Conservation (phyloP, 2,329 filamentous ascomycete genomes). For the Curvularia hawaiiensis region DNA sequence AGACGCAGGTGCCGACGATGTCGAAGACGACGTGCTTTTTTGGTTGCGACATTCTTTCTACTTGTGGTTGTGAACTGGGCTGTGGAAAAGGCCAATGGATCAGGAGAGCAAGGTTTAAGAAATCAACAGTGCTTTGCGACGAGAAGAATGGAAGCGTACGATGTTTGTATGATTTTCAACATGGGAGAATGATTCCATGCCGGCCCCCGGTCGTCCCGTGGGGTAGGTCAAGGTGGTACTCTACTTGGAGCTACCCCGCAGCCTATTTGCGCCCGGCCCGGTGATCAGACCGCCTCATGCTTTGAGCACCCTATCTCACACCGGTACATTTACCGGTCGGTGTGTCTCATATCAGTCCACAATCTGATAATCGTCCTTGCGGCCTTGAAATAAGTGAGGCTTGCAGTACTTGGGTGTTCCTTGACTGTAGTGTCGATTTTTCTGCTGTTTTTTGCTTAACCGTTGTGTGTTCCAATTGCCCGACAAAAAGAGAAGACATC, state of each 20-base stretch:
- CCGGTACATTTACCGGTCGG: not conserved
- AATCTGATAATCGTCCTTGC: not conserved
- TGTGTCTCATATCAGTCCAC: not conserved
- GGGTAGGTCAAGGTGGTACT: not conserved
- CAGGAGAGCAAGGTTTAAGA: not conserved
- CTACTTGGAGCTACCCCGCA: not conserved
- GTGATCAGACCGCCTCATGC: not conserved
- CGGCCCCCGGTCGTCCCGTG: not conserved
- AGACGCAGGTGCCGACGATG: conserved; percentile 21
- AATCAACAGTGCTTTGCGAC: not conserved
- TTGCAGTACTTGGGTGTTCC: not conserved
- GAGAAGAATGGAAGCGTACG: not conserved
- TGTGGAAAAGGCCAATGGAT: not conserved
- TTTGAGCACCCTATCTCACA: not conserved
- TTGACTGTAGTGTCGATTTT: not conserved
- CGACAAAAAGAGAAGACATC: not conserved
- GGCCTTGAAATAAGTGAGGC: not conserved
- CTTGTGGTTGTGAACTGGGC: not conserved
- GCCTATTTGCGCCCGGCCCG: conserved; percentile 3
- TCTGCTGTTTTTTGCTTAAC: not conserved
- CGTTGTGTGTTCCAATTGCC: not conserved
- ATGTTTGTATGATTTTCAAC: not conserved
- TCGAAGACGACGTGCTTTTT: conserved; percentile 19
- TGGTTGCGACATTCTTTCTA: not conserved
- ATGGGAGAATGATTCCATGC: not conserved